Base-by-base conservation (phyloP, 2,329 filamentous ascomycete species). In the Penicillium expansum region DNA sequence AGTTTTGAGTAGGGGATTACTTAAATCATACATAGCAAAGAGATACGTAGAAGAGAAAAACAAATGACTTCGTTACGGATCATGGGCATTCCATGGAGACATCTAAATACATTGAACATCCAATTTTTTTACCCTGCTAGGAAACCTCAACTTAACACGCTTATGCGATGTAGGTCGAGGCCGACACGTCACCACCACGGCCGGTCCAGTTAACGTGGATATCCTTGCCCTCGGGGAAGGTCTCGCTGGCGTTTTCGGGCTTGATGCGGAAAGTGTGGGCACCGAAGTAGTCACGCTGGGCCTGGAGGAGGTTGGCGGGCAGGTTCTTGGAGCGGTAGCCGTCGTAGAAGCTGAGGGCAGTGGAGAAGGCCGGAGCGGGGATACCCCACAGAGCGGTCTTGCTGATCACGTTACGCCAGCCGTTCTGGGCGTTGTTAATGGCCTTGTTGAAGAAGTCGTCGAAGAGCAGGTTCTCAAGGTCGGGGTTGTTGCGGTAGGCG, bases 151-250 rank as follows among this genome's bases (percentile, higher is more conserved):
- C 44, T 56, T 27, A 30, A 54, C 29, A n/a, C 57, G 50, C 48
- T 84, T 95, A 97, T 83, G 91, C 94, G 81, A 92, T 90, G 85
- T 99, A 99, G 69, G 92, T 97, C 51, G 92, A 96, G 71, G 94
- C 94, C 69, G 92, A 96, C 66, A 99, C 90, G 76, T 97, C 94
- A 74, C 94, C 94, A 75, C 94, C 94, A 77, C 94, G 90, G 71
- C 94, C 94, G 69, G 94, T 99, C 94, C 94, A 99, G 90, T 99
- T 99, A 79, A 97, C 92, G 86, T 99, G 94, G 75, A 93, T 94
- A 78, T 97, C 86, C 81, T 92, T 82, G 77, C 88, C 91, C 69
- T 83, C 86, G 66, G 87, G 88, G 83, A 95, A 96, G 80, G 91
- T 92, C 57, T 82, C 86, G 77, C 72, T 89, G 69, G 89, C 89